Base-by-base conservation (phyloP, 2,329 filamentous ascomycete genomes). In the Sordariomycetes sp. region DNA sequence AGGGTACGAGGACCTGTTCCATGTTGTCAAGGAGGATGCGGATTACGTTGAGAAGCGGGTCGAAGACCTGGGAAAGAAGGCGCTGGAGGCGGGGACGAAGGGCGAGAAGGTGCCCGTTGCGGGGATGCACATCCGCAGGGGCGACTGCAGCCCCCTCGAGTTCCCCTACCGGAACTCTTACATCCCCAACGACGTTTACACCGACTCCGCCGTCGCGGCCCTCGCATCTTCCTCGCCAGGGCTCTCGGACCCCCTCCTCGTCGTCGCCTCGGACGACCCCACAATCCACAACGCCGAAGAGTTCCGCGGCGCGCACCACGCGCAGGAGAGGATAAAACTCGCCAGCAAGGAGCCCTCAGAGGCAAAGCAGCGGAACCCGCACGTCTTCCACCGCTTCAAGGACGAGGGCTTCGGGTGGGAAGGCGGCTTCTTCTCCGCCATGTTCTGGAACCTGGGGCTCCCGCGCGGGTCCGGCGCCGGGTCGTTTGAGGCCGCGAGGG, bases 371-470 rank as follows among this genome's bases (percentile, higher is more conserved):
- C 66, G 69, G 2, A 71, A 81, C 60, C 70, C 70, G 25, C 70
- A 72, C 12, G 72, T 78, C 7, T 81, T 86, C 66, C 77, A 78
- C 62, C 81, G 80, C 63, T 89, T 87, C 66, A 78, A 87, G 39
- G 87, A 90, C 59, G 85, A 90, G 65, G 80, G 84, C 1, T 84
- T 89, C 48, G 90, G 89, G 34, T 95, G 89, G 89, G 89, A 95
- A 67, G 89, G 90, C 20, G 90, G 90, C 1, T 95, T 95, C 74
- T 95, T 87, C 70, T 79, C 80, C 15, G 80, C 82, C 64, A 85
- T 94, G 70, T 95, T 95, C 70, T 91, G 87, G 82, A 86, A 84
- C 55, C 74, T 95, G 1, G 90, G 87, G 3, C 67, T 71, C n/a
- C 66, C 70, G 52, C 69, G 61, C 58, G 75, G 68, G 64, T 69